Conservation (phyloP, 331 rosid genomes). For the Pyrus hybrid region DNA sequence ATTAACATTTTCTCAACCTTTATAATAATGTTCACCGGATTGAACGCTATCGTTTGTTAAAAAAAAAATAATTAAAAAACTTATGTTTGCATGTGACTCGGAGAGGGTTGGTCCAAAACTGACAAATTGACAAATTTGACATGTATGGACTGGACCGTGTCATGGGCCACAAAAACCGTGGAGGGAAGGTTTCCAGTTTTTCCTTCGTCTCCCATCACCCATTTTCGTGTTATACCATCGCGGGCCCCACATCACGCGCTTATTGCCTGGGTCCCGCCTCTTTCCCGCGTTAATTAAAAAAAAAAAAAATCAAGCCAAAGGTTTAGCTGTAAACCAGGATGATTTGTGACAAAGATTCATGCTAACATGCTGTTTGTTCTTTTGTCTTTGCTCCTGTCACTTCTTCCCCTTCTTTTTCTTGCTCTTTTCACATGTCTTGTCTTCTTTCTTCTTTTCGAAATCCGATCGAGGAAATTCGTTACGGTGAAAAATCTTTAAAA, state of each 20-base stretch:
- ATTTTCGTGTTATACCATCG: slow-evolving; percentile 3
- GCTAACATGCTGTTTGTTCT: slow-evolving; percentile 7
- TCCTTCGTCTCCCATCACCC: slow-evolving; percentile 18
- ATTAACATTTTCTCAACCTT: background rate
- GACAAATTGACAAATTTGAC: background rate
- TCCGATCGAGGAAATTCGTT: background rate
- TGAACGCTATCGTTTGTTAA: too few species aligned
- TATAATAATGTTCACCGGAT: slow-evolving; percentile 1
- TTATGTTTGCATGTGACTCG: background rate
- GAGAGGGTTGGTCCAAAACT: background rate
- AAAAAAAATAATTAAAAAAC: background rate
- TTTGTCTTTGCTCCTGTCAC: background rate
- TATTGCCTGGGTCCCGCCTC: slow-evolving; percentile 8
- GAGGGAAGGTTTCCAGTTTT: background rate
- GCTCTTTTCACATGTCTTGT: background rate
- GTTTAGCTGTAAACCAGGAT: slow-evolving; percentile 30
- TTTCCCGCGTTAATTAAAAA: background rate
- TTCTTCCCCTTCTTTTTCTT: background rate
- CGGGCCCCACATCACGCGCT: slow-evolving; percentile 38
- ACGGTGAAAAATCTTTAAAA: background rate
- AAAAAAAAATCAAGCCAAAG: too few species aligned
- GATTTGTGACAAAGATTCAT: slow-evolving; percentile 1
- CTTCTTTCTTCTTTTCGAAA: background rate
- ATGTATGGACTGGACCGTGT: background rate
- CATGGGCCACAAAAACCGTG: slow-evolving; percentile 11